Conservation (phyloP, 2,329 filamentous ascomycete species). For the Hirsutella rhossiliensis region DNA sequence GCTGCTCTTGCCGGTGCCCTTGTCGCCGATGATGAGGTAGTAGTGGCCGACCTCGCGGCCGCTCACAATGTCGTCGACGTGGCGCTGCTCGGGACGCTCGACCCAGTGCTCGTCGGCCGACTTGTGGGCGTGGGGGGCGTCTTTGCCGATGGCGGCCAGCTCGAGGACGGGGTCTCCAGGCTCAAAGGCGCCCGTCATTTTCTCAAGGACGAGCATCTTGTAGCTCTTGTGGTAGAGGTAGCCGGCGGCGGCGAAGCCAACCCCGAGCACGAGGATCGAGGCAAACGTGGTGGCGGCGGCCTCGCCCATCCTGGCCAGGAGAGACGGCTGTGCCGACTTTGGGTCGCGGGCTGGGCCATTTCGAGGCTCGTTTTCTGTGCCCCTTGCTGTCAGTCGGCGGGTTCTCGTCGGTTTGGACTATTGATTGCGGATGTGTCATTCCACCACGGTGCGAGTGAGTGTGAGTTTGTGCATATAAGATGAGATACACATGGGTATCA, state of each 20-base stretch:
- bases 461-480: too few species aligned
- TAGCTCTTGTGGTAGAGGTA: constrained; percentile 75
- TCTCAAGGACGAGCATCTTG: constrained; percentile 80
- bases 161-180: constrained; percentile 85
- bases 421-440: too few species aligned
- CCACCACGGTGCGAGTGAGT: too few species aligned
- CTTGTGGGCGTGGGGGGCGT: constrained; percentile 32
- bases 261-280: constrained; percentile 59
- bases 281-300: constrained; percentile 64
- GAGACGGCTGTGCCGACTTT: constrained; percentile 17
- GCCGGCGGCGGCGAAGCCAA: constrained; percentile 52
- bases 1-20: constrained; percentile 91
- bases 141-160: constrained; percentile 55
- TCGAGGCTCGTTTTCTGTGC: neutral
- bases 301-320: constrained; percentile 56
- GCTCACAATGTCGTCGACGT: constrained; percentile 70
- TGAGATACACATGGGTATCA: too few species aligned
- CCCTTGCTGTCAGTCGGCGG: too few species aligned
- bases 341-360: neutral
- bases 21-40: constrained; percentile 84
- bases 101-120: constrained; percentile 53
- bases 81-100: constrained; percentile 65
- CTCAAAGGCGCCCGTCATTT: constrained; percentile 85
- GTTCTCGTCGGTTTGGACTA: too few species aligned
- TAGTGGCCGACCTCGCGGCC: constrained; percentile 72